Percentiles rank a stretch among this genome's conserved stretches.
Evolutionary conservation across 75 land plant species (phyloP).

Genomic region (Picea sitchensis): DNA sequence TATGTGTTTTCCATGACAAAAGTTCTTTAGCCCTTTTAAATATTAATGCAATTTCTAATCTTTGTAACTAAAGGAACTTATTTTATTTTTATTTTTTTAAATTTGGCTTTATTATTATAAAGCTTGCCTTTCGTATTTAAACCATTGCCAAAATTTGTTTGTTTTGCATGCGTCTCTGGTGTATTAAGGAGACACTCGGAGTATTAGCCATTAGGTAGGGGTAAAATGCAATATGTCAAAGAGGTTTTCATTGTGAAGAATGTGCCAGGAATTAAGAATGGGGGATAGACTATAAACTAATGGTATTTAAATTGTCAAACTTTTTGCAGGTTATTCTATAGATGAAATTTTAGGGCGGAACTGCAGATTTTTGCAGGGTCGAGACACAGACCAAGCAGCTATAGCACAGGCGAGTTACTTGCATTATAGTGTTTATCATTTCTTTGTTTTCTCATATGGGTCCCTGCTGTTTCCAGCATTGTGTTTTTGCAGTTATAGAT

Average conservation of each 20-base stretch:
- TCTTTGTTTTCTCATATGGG: not conserved
- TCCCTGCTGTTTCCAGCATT: not conserved
- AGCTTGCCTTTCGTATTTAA: too few relatives aligned
- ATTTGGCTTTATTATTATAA: too few relatives aligned
- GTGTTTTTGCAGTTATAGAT: not conserved
- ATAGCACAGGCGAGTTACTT: slow-evolving; percentile 3
- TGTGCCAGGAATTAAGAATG: not conserved
- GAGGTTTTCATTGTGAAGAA: not conserved
- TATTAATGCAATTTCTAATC: too few relatives aligned
- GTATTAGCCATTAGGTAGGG: not conserved
- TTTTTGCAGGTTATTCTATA: slow-evolving; percentile 45
- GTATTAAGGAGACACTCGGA: not conserved
- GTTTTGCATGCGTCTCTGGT: not conserved
- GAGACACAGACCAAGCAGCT: slow-evolving; percentile 35
- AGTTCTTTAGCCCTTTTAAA: too few relatives aligned
- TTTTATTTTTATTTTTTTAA: too few relatives aligned
- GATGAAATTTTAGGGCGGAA: slow-evolving; percentile 79
- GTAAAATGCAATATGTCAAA: not conserved
- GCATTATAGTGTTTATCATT: not conserved
- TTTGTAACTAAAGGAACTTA: too few relatives aligned
- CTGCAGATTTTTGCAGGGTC: slow-evolving; percentile 85
- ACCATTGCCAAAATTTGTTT: not conserved
- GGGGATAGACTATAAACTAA: not conserved
- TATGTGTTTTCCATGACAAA: too few relatives aligned
- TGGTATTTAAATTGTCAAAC: not conserved